Evolutionary conservation across 768 basidiomycete genomes (phyloP).

Genomic region (Lentinula guzmanii): DNA sequence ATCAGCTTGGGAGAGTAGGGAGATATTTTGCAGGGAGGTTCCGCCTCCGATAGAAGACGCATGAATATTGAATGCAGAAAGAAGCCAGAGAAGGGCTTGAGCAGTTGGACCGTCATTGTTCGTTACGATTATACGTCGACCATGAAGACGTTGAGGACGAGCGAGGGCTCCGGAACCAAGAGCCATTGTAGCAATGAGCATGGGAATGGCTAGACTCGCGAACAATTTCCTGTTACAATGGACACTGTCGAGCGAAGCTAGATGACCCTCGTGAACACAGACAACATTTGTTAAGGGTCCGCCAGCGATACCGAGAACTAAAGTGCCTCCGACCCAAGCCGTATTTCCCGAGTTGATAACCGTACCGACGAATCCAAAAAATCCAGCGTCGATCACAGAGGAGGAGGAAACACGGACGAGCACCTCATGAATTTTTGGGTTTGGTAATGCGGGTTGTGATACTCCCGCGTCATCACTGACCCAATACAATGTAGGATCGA

Average conservation of each 20-base stretch:
- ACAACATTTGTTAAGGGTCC: background rate
- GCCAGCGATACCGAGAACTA: background rate
- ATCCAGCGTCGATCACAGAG: background rate
- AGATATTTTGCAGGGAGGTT: no score
- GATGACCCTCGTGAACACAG: background rate
- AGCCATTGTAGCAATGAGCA: background rate
- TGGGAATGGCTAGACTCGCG: background rate
- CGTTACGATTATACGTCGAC: background rate
- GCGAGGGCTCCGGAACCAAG: background rate
- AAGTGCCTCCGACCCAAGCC: background rate
- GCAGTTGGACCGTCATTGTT: background rate
- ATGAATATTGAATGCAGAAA: no score
- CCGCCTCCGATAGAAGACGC: no score
- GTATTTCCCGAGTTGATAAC: background rate
- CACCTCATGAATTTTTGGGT: no score
- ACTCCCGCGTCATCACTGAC: no score
- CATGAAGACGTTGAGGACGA: background rate
- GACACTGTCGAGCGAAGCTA: no score
- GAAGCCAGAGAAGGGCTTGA: background rate
- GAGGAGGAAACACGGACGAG: no score
- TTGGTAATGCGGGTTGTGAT: no score
- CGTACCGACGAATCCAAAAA: background rate
- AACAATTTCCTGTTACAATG: background rate
- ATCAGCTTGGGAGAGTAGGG: no score
- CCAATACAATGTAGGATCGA: no score